Evolutionary conservation across 176 grass and related monocot genomes (phyloP).

Genomic region (Oropetium thomaeum): DNA sequence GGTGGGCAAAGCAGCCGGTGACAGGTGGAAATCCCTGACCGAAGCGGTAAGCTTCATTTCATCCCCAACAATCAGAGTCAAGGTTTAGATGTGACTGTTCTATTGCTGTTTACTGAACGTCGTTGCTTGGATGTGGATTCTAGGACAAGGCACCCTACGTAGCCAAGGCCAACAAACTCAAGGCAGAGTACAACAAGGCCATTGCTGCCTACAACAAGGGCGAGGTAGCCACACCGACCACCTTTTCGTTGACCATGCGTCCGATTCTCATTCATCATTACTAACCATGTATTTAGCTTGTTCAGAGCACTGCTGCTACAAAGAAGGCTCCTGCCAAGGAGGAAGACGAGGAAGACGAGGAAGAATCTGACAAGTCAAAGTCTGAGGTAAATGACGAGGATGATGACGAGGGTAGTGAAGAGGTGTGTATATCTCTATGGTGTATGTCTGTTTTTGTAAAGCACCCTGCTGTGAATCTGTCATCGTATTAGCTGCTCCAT

Average conservation of each 20-base stretch:
- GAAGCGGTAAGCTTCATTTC: conserved; percentile 49
- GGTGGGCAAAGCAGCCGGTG: conserved; percentile 89
- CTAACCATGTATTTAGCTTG: neutral
- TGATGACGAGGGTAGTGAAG: conserved; percentile 76
- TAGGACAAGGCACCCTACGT: conserved; percentile 87
- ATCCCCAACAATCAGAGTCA: neutral
- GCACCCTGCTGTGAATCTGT: neutral
- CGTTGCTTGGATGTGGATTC: neutral
- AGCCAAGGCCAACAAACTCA: conserved; percentile 70
- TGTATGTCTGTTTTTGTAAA: neutral
- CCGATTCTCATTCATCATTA: neutral
- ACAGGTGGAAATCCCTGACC: conserved; percentile 87
- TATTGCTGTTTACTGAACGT: neutral
- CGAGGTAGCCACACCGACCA: conserved; percentile 13
- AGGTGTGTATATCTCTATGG: conserved; percentile 38
- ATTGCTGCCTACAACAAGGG: conserved; percentile 75
- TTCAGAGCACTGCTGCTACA: conserved; percentile 25
- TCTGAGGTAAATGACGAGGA: conserved; percentile 89
- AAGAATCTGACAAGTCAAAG: conserved; percentile 96
- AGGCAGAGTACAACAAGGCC: conserved; percentile 67
- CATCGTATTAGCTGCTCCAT: neutral
- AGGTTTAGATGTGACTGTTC: neutral
- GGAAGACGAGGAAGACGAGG: conserved; percentile 69
- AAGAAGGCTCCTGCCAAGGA: conserved; percentile 57
- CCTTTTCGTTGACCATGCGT: no score